Percentiles rank a stretch among this genome's conserved stretches.
Conservation (phyloP, 148 eudicot genomes). For the Agrostemma githago region DNA sequence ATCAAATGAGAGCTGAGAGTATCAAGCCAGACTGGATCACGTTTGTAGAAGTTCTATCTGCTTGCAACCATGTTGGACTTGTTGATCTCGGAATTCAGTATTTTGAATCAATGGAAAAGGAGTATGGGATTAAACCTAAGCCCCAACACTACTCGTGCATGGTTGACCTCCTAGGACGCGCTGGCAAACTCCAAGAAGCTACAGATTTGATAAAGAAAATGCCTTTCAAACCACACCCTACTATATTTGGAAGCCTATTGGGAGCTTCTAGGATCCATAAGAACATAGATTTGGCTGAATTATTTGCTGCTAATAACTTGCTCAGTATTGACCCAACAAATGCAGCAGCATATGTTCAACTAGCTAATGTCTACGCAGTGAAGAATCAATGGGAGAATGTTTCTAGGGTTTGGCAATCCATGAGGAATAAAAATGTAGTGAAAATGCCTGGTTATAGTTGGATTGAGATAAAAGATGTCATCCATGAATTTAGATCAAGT, state of each 20-base stretch:
- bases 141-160: slow-evolving; percentile 69
- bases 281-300: slow-evolving; percentile 57
- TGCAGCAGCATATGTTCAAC: slow-evolving; percentile 66
- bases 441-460: slow-evolving; percentile 69
- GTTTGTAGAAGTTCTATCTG: slow-evolving; percentile 66
- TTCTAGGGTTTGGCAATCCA: slow-evolving; percentile 49
- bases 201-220: slow-evolving; percentile 51
- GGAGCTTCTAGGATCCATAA: slow-evolving; percentile 72
- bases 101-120: slow-evolving; percentile 53
- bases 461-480: slow-evolving; percentile 57
- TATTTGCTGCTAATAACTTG: slow-evolving; percentile 61
- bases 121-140: slow-evolving; percentile 42
- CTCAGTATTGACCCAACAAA: slow-evolving; percentile 48
- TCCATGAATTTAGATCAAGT: slow-evolving; percentile 71
- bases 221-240: slow-evolving; percentile 58
- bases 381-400: slow-evolving; percentile 58
- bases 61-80: slow-evolving; percentile 73
- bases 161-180: slow-evolving; percentile 77
- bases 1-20: slow-evolving; percentile 41
- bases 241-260: slow-evolving; percentile 55
- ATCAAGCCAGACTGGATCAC: slow-evolving; percentile 64
- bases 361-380: slow-evolving; percentile 59
- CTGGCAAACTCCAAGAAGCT: slow-evolving; percentile 67
- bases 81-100: slow-evolving; percentile 52
- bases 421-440: slow-evolving; percentile 49